phyloP scores from a whole-genome alignment of 2,329 filamentous ascomycete genomes.

The Fusarium tricinctum region DNA sequence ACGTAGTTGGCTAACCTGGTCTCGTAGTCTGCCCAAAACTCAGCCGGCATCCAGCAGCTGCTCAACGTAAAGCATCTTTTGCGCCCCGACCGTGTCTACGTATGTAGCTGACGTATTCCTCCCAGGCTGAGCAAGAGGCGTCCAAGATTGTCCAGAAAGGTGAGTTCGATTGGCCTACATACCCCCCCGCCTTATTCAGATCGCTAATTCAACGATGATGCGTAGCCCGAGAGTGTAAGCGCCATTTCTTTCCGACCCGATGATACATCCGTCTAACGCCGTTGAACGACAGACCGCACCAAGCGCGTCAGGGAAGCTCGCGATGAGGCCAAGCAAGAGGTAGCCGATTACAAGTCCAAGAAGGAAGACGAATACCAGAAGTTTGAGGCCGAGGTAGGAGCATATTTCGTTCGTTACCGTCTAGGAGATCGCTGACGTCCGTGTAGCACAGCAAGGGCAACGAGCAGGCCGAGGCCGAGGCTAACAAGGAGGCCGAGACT shows the following conservation, averaged over 20 bases:
- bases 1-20: conserved; percentile 47
- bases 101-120: conserved; percentile 13
- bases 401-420: rapidly evolving
- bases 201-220: conserved; percentile 48
- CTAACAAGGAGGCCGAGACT: conserved; percentile 82
- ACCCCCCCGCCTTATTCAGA: conserved; percentile 23
- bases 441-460: conserved; percentile 91
- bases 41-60: conserved; percentile 96
- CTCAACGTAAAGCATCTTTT: conserved; percentile 81
- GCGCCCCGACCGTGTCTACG: background rate
- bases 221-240: conserved; percentile 88
- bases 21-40: conserved; percentile 94
- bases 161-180: conserved; percentile 58
- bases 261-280: conserved; percentile 11
- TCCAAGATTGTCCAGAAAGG: conserved; percentile 99
- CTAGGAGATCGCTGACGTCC: conserved; percentile 14
- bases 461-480: conserved; percentile 80
- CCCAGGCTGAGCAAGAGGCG: conserved; percentile 93
- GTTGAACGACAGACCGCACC: conserved; percentile 71
- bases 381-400: conserved; percentile 80
- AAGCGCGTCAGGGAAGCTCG: conserved; percentile 98
- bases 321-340: conserved; percentile 97
- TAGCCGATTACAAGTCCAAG: conserved; percentile 87
- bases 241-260: conserved; percentile 16
- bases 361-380: conserved; percentile 97